A percentile compares a stretch with the other conserved stretches of the same genome.
Evolutionary conservation across 2,329 filamentous ascomycete genomes (phyloP).

Genomic region (Aureobasidium sp.): DNA sequence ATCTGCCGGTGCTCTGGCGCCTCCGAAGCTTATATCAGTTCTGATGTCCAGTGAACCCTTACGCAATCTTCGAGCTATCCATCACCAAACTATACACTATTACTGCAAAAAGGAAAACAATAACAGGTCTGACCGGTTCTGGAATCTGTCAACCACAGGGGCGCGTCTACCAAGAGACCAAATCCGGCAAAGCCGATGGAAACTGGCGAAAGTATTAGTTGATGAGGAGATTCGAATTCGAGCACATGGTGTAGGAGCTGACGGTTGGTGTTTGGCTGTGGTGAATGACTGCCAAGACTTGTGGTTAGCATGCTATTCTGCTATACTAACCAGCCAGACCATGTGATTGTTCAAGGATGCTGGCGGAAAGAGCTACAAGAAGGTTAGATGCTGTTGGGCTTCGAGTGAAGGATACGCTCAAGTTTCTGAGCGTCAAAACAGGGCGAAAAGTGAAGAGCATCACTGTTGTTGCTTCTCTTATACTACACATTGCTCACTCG

Average conservation of each 20-base stretch:
- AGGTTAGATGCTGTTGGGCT: neutral
- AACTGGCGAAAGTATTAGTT: neutral
- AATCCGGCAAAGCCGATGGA: too few relatives aligned
- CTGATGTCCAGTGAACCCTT: neutral
- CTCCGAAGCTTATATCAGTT: neutral
- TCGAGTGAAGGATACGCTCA: neutral
- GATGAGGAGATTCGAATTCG: neutral
- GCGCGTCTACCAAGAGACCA: neutral
- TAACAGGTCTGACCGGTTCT: neutral
- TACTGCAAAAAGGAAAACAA: neutral
- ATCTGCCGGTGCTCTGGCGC: neutral
- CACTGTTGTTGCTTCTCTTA: too few relatives aligned
- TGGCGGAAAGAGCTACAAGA: too few relatives aligned
- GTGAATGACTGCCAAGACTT: neutral
- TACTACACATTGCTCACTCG: neutral
- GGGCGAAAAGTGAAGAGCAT: neutral
- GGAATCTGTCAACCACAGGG: neutral
- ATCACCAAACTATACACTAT: neutral
- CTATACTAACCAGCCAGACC: neutral
- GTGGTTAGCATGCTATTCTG: neutral
- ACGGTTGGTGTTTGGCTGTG: neutral
- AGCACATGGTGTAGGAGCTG: neutral
- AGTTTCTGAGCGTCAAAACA: too few relatives aligned
- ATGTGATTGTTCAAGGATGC: neutral
- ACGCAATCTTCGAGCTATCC: neutral